Evolutionary conservation across 305 asterid genomes (phyloP).

Genomic region (Fraxinus velutina): DNA sequence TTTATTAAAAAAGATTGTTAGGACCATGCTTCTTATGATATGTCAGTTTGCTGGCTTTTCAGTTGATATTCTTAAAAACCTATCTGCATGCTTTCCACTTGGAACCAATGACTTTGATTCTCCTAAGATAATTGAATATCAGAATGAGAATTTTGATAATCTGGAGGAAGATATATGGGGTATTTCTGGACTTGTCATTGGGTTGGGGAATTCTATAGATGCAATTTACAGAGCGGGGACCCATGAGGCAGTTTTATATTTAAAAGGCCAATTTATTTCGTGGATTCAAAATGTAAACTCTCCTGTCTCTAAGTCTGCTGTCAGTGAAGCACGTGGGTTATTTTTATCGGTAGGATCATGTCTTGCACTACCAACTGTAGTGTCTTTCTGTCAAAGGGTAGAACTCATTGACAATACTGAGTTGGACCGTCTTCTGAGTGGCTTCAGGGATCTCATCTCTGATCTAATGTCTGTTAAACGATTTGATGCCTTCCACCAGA

Average conservation of each 20-base stretch:
- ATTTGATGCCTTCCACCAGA: conserved; percentile 54
- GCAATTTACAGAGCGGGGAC: conserved; percentile 81
- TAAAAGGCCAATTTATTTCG: conserved; percentile 62
- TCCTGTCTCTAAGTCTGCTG: conserved; percentile 27
- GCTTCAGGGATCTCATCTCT: conserved; percentile 53
- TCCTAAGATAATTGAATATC: conserved; percentile 32
- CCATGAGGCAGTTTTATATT: conserved; percentile 54
- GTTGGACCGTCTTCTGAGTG: conserved; percentile 46
- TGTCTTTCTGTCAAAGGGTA: conserved; percentile 68
- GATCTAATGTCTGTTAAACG: conserved; percentile 48
- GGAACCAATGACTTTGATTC: conserved; percentile 37
- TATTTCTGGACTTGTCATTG: conserved; percentile 77
- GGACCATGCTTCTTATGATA: conserved; percentile 62
- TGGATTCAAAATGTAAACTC: conserved; percentile 49
- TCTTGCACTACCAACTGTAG: conserved; percentile 65
- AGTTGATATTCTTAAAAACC: conserved; percentile 44
- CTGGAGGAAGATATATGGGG: conserved; percentile 87
- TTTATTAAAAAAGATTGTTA: conserved; percentile 55
- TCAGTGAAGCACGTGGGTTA: conserved; percentile 31
- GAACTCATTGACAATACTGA: conserved; percentile 70
- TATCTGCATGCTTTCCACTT: conserved; percentile 47
- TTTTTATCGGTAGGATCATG: conserved; percentile 70
- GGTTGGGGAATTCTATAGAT: conserved; percentile 69
- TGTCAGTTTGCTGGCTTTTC: conserved; percentile 60
- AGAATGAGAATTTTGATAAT: conserved; percentile 34